These are phyloP conservation scores for Anastatica hierochuntica DNA, from an alignment of 345 rosid genomes.

Conservation along the genomic window DNA sequence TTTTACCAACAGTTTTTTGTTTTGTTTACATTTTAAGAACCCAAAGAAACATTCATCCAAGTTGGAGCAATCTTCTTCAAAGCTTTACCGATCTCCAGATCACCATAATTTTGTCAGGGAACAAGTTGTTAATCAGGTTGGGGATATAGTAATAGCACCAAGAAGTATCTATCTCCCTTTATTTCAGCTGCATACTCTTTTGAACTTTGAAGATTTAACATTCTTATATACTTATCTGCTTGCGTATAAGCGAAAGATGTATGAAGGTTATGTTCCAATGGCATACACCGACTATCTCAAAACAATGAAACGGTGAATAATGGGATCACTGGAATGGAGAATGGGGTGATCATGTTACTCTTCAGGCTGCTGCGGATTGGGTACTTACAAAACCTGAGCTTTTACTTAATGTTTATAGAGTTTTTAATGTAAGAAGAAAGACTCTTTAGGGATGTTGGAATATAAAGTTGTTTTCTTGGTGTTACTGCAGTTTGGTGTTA, in stretches of 20 bases:
- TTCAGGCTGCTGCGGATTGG: slow-evolving; percentile 31
- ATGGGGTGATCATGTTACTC: slow-evolving; percentile 37
- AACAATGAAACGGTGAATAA: slow-evolving; percentile 42
- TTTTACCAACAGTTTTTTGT: no score
- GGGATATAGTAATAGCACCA: no score
- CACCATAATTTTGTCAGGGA: slow-evolving; percentile 66
- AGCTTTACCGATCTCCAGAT: slow-evolving; percentile 71
- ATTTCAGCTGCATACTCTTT: neutral
- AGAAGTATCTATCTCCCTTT: neutral
- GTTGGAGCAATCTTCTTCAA: slow-evolving; percentile 99
- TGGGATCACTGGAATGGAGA: slow-evolving; percentile 26
- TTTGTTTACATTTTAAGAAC: slow-evolving; percentile 97
- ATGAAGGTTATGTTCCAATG: slow-evolving; percentile 73
- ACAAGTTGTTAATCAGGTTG: slow-evolving; percentile 64
- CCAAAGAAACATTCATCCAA: slow-evolving; percentile 93
- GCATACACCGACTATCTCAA: slow-evolving; percentile 50
- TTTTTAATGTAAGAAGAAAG: neutral
- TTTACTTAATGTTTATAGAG: neutral
- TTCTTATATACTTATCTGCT: slow-evolving; percentile 9
- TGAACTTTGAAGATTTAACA: neutral
- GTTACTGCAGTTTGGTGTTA: slow-evolving; percentile 65
- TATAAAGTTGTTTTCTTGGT: neutral
- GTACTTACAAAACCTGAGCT: slow-evolving; percentile 11
- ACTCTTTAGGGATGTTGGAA: neutral
- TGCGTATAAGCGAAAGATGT: slow-evolving; percentile 36